phyloP scores from a whole-genome alignment of 2,329 filamentous ascomycete species.

The Teratosphaeria zuluensis region DNA sequence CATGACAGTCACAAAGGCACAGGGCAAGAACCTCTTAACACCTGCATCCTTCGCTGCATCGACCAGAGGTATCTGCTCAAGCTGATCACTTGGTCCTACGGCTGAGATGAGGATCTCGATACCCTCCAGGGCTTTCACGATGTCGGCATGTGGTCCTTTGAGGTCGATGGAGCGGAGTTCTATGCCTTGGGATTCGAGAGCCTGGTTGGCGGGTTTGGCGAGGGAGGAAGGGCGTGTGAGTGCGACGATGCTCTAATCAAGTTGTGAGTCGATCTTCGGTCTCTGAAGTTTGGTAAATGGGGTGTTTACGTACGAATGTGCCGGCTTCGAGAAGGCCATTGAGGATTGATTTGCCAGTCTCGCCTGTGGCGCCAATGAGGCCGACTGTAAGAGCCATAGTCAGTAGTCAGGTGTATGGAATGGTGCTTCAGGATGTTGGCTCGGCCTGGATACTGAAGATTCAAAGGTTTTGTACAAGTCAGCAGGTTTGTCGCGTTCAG shows the following conservation, averaged over 20 bases:
- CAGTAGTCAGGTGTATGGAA: background rate
- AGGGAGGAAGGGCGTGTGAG: slow-evolving; percentile 38
- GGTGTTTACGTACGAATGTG: slow-evolving; percentile 10
- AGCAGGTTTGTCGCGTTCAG: background rate
- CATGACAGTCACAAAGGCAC: slow-evolving; percentile 27
- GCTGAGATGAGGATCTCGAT: slow-evolving; percentile 28
- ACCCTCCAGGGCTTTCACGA: slow-evolving; percentile 33
- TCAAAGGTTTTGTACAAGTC: no score
- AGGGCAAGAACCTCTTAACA: slow-evolving; percentile 25
- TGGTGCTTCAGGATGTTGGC: background rate
- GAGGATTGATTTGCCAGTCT: slow-evolving; percentile 32
- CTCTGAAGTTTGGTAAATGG: background rate
- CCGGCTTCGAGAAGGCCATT: slow-evolving; percentile 27
- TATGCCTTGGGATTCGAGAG: slow-evolving; percentile 35
- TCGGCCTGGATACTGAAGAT: background rate
- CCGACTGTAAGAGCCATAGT: slow-evolving; percentile 8
- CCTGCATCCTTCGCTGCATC: slow-evolving; percentile 22
- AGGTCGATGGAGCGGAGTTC: slow-evolving; percentile 37
- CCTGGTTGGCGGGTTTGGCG: slow-evolving; percentile 33
- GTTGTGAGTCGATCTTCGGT: background rate
- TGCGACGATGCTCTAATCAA: slow-evolving; percentile 37
- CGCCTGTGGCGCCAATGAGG: slow-evolving; percentile 32
- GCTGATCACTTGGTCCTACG: slow-evolving; percentile 9
- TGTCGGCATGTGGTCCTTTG: slow-evolving; percentile 29
- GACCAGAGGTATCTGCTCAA: slow-evolving; percentile 18